Percentiles rank a stretch among this genome's conserved stretches.
These are phyloP conservation scores for Debaryomyces castellii DNA, from an alignment of 805 yeast genomes.

Conservation along the genomic window DNA sequence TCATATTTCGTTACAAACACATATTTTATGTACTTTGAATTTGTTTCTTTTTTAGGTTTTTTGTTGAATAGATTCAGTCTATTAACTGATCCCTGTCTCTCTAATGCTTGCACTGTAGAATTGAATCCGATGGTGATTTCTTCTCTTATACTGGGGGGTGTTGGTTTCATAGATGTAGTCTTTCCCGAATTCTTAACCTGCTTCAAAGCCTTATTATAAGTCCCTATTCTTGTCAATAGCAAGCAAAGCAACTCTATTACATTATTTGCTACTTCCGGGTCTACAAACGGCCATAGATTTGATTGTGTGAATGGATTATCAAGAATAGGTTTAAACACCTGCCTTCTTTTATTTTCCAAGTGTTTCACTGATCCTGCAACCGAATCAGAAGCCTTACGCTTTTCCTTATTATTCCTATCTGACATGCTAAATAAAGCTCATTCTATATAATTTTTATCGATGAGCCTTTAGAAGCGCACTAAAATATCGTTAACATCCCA, in stretches of 20 bases:
- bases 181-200: slow-evolving; percentile 7
- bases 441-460: background rate
- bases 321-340: slow-evolving; percentile 62
- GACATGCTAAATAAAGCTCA: background rate
- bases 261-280: slow-evolving; percentile 34
- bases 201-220: slow-evolving; percentile 17
- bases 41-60: background rate
- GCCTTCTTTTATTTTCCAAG: slow-evolving; percentile 49
- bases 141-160: slow-evolving; percentile 20
- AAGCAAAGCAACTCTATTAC: slow-evolving; percentile 36
- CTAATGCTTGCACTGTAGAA: slow-evolving; percentile 48
- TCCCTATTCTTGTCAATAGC: slow-evolving; percentile 31
- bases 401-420: slow-evolving; percentile 1
- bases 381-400: slow-evolving; percentile 8
- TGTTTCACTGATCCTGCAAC: slow-evolving; percentile 44
- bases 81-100: slow-evolving; percentile 35
- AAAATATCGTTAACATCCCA: background rate
- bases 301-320: slow-evolving; percentile 62
- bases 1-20: slow-evolving; percentile 66
- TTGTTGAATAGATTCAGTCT: slow-evolving; percentile 5
- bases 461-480: slow-evolving; percentile 1
- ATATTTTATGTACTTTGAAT: slow-evolving; percentile 23
- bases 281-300: slow-evolving; percentile 39
- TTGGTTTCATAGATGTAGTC: slow-evolving; percentile 10
- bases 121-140: slow-evolving; percentile 53